Evolutionary conservation across 2,329 filamentous ascomycete genomes (phyloP).

Genomic region (Venturia asperata): DNA sequence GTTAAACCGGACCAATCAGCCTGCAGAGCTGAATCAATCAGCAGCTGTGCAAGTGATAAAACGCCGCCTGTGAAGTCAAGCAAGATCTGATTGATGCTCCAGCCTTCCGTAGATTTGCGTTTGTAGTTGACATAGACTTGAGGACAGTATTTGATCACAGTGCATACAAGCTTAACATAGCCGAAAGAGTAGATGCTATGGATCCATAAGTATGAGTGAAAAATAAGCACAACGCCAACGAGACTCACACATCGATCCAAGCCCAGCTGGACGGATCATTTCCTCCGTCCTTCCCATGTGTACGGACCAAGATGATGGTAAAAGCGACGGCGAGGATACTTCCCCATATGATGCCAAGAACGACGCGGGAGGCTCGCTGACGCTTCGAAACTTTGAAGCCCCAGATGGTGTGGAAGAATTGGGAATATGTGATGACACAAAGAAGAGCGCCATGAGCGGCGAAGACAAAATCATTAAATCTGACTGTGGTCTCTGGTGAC

Average conservation of each 20-base stretch:
- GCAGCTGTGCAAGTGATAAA: constrained; percentile 71
- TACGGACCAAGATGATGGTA: constrained; percentile 38
- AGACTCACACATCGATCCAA: constrained; percentile 54
- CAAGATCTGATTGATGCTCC: constrained; percentile 78
- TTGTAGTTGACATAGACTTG: constrained; percentile 77
- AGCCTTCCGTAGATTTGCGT: constrained; percentile 77
- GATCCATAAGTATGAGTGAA: constrained; percentile 37
- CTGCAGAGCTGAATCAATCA: constrained; percentile 77
- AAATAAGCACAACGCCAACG: constrained; percentile 19
- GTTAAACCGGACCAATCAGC: constrained; percentile 84
- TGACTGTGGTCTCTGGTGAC: constrained; percentile 72
- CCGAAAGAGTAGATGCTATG: constrained; percentile 58
- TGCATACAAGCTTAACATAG: constrained; percentile 84
- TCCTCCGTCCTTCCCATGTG: constrained; percentile 36
- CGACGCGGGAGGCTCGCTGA: constrained; percentile 52
- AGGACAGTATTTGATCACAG: constrained; percentile 86
- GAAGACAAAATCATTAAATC: constrained; percentile 85
- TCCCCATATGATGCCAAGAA: constrained; percentile 63
- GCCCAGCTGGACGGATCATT: constrained; percentile 48
- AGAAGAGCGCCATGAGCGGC: constrained; percentile 72
- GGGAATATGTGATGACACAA: constrained; percentile 65
- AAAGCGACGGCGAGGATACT: constrained; percentile 52
- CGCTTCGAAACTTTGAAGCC: constrained; percentile 57
- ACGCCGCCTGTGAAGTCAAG: constrained; percentile 77
- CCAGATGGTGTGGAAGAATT: constrained; percentile 69